A percentile compares a stretch with the other conserved stretches of the same genome.
phyloP scores from a whole-genome alignment of 2,329 filamentous ascomycete species.

The Botryotinia calthae region DNA sequence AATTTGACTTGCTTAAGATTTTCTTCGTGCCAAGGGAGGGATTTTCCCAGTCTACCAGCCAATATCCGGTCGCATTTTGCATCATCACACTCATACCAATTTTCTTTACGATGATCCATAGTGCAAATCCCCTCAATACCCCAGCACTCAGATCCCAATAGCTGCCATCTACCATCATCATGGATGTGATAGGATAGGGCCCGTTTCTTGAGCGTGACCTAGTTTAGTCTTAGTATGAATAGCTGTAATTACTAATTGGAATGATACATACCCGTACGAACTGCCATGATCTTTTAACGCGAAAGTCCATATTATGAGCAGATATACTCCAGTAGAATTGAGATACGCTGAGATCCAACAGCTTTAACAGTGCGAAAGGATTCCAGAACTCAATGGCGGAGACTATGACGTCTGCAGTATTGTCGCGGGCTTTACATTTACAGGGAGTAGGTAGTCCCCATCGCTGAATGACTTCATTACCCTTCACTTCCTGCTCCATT shows the following conservation, averaged over 20 bases:
- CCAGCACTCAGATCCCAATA: background rate
- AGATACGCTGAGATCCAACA: background rate
- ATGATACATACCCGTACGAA: background rate
- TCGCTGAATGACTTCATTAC: background rate
- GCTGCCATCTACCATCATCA: background rate
- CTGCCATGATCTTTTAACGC: background rate
- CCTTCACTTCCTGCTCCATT: rapidly evolving
- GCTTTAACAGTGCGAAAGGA: background rate
- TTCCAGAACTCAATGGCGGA: background rate
- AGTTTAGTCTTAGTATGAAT: background rate
- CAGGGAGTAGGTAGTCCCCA: background rate
- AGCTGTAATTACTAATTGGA: rapidly evolving
- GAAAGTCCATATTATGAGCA: background rate
- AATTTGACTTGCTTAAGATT: background rate
- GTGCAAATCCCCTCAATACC: background rate
- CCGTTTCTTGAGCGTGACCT: background rate
- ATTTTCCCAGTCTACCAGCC: rapidly evolving
- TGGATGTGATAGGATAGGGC: background rate
- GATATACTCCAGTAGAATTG: background rate
- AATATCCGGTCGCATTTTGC: background rate
- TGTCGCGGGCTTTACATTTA: background rate
- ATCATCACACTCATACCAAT: background rate
- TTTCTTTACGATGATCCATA: background rate
- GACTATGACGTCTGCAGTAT: background rate
- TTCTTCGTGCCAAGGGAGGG: background rate